Evolutionary conservation across 2,329 filamentous ascomycete genomes (phyloP).

Genomic region (Calonectria hongkongensis): DNA sequence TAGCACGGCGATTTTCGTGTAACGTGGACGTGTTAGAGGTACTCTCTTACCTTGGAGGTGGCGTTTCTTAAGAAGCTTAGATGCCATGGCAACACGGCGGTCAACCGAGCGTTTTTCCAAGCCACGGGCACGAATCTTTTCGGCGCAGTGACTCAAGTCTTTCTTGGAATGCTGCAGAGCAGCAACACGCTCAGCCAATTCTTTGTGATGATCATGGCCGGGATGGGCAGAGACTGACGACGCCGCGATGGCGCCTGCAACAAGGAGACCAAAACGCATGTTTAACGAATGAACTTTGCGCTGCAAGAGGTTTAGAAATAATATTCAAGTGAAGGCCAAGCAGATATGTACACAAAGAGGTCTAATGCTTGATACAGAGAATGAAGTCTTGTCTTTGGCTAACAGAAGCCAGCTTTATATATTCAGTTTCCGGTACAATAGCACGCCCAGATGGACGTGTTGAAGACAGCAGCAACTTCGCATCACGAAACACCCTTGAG

Average conservation of each 20-base stretch:
- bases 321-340: not conserved
- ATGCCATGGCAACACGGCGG: constrained; percentile 28
- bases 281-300: not conserved
- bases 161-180: constrained; percentile 25
- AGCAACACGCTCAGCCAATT: constrained; percentile 13
- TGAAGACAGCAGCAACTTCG: not conserved
- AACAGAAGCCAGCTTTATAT: not conserved
- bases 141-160: constrained; percentile 30
- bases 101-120: constrained; percentile 28
- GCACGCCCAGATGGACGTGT: no score
- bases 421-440: not conserved
- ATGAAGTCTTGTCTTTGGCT: not conserved
- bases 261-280: constrained; percentile 25
- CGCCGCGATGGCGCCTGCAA: constrained; percentile 23
- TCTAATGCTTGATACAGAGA: not conserved
- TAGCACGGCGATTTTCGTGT: not conserved
- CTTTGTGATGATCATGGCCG: constrained; percentile 28
- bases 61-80: constrained; percentile 23
- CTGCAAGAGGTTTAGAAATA: not conserved
- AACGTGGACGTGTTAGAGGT: not conserved
- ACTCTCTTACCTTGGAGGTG: constrained; percentile 27
- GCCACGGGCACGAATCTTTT: constrained; percentile 28
- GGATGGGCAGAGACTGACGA: constrained; percentile 24
- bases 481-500: not conserved
- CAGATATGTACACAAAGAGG: not conserved